Evolutionary conservation across 257 asterid genomes (phyloP).

Genomic region (Plantago elongata): DNA sequence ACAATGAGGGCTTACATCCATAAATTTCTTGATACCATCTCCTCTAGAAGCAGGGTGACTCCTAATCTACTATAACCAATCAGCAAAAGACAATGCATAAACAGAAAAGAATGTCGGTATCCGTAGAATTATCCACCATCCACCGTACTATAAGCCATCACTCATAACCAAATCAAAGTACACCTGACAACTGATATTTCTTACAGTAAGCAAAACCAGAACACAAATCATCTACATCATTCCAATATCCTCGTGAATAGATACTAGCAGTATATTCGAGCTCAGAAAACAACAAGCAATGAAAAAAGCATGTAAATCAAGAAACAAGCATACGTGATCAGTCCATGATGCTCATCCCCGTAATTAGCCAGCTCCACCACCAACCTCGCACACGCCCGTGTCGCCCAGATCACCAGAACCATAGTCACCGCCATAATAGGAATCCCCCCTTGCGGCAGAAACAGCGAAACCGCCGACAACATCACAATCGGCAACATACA

Average conservation of each 20-base stretch:
- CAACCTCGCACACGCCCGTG: constrained; percentile 84
- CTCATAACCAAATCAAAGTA: neutral
- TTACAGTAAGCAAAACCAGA: neutral
- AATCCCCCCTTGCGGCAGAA: constrained; percentile 80
- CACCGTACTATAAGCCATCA: neutral
- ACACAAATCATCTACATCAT: neutral
- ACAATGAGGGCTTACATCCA: neutral
- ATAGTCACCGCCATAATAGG: constrained; percentile 60
- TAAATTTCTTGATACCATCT: neutral
- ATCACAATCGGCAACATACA: constrained; percentile 85
- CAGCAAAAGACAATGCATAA: neutral
- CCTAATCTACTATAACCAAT: neutral
- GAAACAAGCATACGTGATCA: constrained; percentile 80
- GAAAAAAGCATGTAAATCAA: constrained; percentile 81
- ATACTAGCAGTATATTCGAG: neutral
- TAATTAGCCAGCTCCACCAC: constrained; percentile 83
- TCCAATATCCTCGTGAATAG: neutral
- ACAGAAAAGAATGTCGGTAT: neutral
- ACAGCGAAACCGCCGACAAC: constrained; percentile 67
- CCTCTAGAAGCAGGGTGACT: neutral
- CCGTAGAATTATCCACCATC: neutral
- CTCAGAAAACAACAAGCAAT: constrained; percentile 70
- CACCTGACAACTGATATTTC: neutral
- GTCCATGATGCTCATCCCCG: constrained; percentile 83
- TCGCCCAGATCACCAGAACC: constrained; percentile 73